Evolutionary conservation across 805 yeast species (phyloP).

Genomic region (Alloascoidea africana): DNA sequence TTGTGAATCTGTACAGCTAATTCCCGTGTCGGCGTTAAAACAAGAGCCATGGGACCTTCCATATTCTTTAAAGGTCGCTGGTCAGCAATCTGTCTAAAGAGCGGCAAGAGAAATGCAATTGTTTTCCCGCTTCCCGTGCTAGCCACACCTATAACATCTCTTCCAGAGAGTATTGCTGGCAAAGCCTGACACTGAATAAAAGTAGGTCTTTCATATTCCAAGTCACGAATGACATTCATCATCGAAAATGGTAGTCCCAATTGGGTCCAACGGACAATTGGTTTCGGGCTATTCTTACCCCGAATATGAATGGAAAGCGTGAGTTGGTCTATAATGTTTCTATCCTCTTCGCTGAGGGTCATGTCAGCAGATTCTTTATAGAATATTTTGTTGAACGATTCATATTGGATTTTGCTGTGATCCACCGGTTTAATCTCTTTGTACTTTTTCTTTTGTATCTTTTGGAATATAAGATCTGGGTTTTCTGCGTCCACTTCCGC

Average conservation of each 20-base stretch:
- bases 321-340: slow-evolving; percentile 25
- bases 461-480: slow-evolving; percentile 15
- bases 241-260: slow-evolving; percentile 57
- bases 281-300: slow-evolving; percentile 44
- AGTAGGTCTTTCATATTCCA: slow-evolving; percentile 52
- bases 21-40: slow-evolving; percentile 88
- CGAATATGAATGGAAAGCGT: slow-evolving; percentile 53
- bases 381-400: slow-evolving; percentile 43
- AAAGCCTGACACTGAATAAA: slow-evolving; percentile 85
- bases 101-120: slow-evolving; percentile 69
- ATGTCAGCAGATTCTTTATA: slow-evolving; percentile 40
- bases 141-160: slow-evolving; percentile 87
- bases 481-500: slow-evolving; percentile 16
- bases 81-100: slow-evolving; percentile 71
- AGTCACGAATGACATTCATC: slow-evolving; percentile 32
- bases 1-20: slow-evolving; percentile 70
- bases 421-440: slow-evolving; percentile 35
- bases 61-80: slow-evolving; percentile 32
- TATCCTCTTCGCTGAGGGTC: slow-evolving; percentile 38
- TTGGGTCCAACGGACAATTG: slow-evolving; percentile 67
- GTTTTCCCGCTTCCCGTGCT: slow-evolving; percentile 97
- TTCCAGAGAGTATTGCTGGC: slow-evolving; percentile 81
- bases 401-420: slow-evolving; percentile 28
- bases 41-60: slow-evolving; percentile 67
- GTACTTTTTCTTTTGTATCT: slow-evolving; percentile 24